Base-by-base conservation (phyloP, 306 rosid species). In the Erythrophleum fordii region DNA sequence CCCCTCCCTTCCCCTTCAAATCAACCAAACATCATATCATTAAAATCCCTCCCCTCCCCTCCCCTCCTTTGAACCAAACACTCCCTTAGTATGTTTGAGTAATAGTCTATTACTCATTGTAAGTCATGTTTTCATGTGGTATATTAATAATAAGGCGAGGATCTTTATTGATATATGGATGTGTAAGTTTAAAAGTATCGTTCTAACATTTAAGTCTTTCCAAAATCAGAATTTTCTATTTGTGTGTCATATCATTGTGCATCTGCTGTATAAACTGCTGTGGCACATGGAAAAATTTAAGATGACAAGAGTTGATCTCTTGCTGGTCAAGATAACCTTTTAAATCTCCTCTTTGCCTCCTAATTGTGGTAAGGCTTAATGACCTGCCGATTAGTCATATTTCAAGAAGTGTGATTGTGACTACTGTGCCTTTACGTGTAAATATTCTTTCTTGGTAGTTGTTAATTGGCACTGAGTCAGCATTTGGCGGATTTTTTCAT, bases 41-140 rank as follows among this genome's bases (percentile, higher is more conserved):
- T n/a, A n/a, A n/a, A n/a, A n/a, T n/a, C n/a, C n/a, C n/a, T n/a
- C n/a, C n/a, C n/a, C n/a, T n/a, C n/a, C n/a, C n/a, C n/a, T n/a
- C n/a, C n/a, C n/a, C n/a, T n/a, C n/a, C n/a, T n/a, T n/a, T n/a
- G n/a, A n/a, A n/a, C n/a, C n/a, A n/a, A n/a, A n/a, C n/a, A n/a
- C n/a, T n/a, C n/a, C n/a, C n/a, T n/a, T n/a, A 12, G 11, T 61
- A 46, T 46, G 4, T 14, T 8, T 13, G 37, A 25, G 35, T 26
- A 59, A 23, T 62, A 11, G 61, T 45, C 45, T 35, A 62, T 22
- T 70, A 28, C 74, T 45, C 58, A 58, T 39, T 12, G 16, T 41
- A 74, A 8, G 6, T 44, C 45, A 71, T 64, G 45, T 81, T 76
- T 75, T 70, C 34, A 53, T 56, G 6, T 45, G 49, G 45, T 72